Base-by-base conservation (phyloP, 257 asterid genomes). In the Plectranthus barbatus region DNA sequence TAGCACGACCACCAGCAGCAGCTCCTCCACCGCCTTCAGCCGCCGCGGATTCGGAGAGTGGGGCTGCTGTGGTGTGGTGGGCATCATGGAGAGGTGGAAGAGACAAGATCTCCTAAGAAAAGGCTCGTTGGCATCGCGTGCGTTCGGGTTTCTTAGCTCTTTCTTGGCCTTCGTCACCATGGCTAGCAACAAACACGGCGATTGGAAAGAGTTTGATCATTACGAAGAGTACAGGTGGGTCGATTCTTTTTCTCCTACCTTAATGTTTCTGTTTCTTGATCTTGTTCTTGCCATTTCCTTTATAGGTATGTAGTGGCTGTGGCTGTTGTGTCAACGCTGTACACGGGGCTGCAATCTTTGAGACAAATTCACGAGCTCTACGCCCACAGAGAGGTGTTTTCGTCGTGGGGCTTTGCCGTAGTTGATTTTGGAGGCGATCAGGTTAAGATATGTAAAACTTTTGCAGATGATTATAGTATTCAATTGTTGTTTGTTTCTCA, bases 111-210 rank as follows among this genome's bases (percentile, higher is more conserved):
- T 76, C 20, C 19, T 80, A 37, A 82, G 75, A 76, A 82, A 64
- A 64, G 72, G 81, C 23, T 71, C 70, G 0, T 33, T 85, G 74
- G 74, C 72, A 24, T 58, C 73, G 39, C 95, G 88, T 9, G 75
- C 56, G 49, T 34, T 70, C 37, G 80, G 63, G 29, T 60, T 90
- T 42, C 14, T 87, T 59, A 85, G 81, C 80, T 90, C 97, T 19
- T 67, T 78, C 72, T 74, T 90, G 47, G 81, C 97, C 18, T 90
- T 90, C 71, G 50, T 87, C 15, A 72, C 85, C 19, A 85, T 85
- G 96, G 93, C 83, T 5, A 77, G 72, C 52, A 91, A 91, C 41
- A 45, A 67, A 24, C 97, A 87, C 20, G 96, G 95, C 6, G 95
- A 84, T 48, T 71, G 96, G 86, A 71, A 26, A 62, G 72, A 80